Evolutionary conservation across 306 rosid genomes (phyloP).

Genomic region (Cucurbita argyrosperma): DNA sequence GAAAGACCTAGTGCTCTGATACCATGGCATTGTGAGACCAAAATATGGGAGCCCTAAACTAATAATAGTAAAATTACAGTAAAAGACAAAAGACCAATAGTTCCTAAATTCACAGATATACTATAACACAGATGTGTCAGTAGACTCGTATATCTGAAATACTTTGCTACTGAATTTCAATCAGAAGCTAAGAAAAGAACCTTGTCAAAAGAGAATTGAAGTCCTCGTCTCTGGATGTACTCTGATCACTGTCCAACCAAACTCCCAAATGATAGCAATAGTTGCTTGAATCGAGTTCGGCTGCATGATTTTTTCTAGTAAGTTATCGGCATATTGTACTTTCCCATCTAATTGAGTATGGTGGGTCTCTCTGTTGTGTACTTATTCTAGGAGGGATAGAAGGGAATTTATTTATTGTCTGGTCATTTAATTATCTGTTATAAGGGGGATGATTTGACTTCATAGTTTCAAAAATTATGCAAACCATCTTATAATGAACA

Average conservation of each 20-base stretch:
- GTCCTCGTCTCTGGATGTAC: neutral
- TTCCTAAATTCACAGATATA: no score
- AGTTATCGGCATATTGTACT: neutral
- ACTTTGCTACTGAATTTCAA: neutral
- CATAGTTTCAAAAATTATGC: neutral
- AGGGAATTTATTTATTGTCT: neutral
- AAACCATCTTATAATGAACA: neutral
- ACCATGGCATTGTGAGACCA: no score
- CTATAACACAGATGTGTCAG: no score
- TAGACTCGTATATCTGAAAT: neutral
- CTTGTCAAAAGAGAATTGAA: neutral
- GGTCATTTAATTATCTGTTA: neutral
- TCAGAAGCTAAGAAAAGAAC: neutral
- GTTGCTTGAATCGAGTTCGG: neutral
- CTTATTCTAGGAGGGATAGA: neutral
- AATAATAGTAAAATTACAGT: no score
- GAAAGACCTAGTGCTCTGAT: no score
- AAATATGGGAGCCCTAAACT: no score
- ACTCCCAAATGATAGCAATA: neutral
- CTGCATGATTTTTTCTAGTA: neutral
- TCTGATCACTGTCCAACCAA: neutral
- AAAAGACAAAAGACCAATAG: no score
- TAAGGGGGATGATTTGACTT: neutral
- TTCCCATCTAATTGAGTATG: neutral
- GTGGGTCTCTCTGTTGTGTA: neutral